Conservation (phyloP, 352 stramenopile genomes). For the Phytophthora pluvialis region DNA sequence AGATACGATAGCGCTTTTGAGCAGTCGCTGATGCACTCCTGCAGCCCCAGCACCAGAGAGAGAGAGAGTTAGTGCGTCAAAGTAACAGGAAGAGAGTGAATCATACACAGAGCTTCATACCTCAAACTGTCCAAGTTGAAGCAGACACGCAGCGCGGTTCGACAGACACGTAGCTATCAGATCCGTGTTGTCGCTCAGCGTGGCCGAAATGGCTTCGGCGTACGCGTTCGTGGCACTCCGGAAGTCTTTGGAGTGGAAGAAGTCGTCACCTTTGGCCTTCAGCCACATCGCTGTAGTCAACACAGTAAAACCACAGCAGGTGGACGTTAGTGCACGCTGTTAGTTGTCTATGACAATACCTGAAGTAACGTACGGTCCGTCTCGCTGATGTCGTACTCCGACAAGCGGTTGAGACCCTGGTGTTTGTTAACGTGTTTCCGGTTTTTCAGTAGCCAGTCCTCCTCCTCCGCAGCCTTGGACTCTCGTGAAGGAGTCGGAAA, state of each 20-base stretch:
- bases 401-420: slow-evolving; percentile 55
- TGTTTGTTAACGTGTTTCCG: slow-evolving; percentile 80
- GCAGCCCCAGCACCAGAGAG: neutral
- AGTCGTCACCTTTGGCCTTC: slow-evolving; percentile 89
- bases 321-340: neutral
- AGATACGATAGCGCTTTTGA: slow-evolving; percentile 69
- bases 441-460: slow-evolving; percentile 88
- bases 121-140: slow-evolving; percentile 69
- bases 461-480: slow-evolving; percentile 82
- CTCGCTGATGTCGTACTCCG: slow-evolving; percentile 84
- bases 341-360: neutral
- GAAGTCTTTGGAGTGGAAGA: slow-evolving; percentile 75
- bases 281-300: slow-evolving; percentile 69
- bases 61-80: neutral
- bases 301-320: neutral
- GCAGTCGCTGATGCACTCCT: slow-evolving; percentile 74
- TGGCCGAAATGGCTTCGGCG: slow-evolving; percentile 56
- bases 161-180: slow-evolving; percentile 64
- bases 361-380: slow-evolving; percentile 63
- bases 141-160: slow-evolving; percentile 69
- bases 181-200: slow-evolving; percentile 41
- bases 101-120: slow-evolving; percentile 23
- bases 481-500: slow-evolving; percentile 83
- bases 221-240: slow-evolving; percentile 76
- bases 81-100: neutral